Conservation (phyloP, 495 filamentous ascomycete genomes). For the Penicillium malachiteum region DNA sequence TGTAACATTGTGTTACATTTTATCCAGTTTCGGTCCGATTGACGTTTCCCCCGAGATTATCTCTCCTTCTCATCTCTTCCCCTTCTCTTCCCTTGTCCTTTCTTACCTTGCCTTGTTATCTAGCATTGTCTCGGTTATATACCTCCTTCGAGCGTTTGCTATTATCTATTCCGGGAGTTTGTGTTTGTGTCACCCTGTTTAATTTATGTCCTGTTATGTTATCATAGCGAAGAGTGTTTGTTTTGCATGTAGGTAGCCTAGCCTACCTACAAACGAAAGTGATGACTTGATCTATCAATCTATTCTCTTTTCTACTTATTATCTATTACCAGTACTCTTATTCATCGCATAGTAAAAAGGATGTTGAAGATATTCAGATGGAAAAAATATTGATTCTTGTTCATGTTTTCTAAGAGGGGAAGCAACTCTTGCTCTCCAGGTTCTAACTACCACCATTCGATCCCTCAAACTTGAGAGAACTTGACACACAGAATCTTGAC, state of each 20-base stretch:
- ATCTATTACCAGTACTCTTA: background rate
- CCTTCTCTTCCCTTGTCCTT: background rate
- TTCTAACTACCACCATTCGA: too few species aligned
- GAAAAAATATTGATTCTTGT: too few species aligned
- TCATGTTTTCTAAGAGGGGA: too few species aligned
- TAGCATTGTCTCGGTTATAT: slow-evolving; percentile 18
- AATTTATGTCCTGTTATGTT: slow-evolving; percentile 1
- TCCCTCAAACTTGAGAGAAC: too few species aligned
- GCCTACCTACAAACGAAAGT: slow-evolving; percentile 12
- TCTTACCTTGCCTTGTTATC: background rate
- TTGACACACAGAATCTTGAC: too few species aligned
- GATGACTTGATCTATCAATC: slow-evolving; percentile 7
- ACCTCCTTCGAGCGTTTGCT: slow-evolving; percentile 22
- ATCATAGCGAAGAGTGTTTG: slow-evolving; percentile 12
- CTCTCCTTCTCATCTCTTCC: background rate
- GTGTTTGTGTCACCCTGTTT: background rate
- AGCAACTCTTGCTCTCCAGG: too few species aligned
- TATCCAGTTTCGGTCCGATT: too few species aligned
- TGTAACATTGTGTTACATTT: background rate
- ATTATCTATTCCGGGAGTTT: slow-evolving; percentile 6
- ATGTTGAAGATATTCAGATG: too few species aligned
- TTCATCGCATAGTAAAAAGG: too few species aligned
- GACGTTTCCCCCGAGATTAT: too few species aligned
- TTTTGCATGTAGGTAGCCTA: slow-evolving; percentile 9
- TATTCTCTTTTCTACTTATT: background rate